Evolutionary conservation across 2,329 filamentous ascomycete genomes (phyloP).

Genomic region (Amylocarpus encephaloides): DNA sequence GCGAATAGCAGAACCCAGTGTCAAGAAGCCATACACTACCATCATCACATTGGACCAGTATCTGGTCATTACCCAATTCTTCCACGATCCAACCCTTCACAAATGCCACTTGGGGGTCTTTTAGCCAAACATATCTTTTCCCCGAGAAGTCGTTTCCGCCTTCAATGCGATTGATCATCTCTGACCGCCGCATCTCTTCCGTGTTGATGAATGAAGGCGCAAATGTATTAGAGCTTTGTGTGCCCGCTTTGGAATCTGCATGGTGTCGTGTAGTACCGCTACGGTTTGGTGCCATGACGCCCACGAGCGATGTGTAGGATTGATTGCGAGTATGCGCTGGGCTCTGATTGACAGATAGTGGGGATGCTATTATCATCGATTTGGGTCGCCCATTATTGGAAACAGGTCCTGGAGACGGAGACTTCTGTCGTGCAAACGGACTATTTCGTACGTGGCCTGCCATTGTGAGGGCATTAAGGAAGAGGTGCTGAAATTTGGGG

Average conservation of each 20-base stretch:
- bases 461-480: conserved; percentile 30
- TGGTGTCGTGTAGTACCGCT: conserved; percentile 35
- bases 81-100: conserved; percentile 89
- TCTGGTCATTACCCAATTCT: conserved; percentile 60
- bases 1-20: neutral
- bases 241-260: conserved; percentile 60
- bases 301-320: conserved; percentile 52
- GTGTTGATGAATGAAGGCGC: conserved; percentile 93
- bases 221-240: conserved; percentile 72
- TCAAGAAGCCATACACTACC: conserved; percentile 58
- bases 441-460: conserved; percentile 70
- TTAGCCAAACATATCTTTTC: conserved; percentile 96
- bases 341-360: conserved; percentile 32
- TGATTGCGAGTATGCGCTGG: conserved; percentile 58
- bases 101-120: conserved; percentile 80
- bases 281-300: conserved; percentile 29
- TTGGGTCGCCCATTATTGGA: conserved; percentile 56
- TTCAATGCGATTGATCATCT: conserved; percentile 68
- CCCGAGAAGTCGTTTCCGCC: conserved; percentile 98
- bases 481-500: neutral
- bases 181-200: conserved; percentile 62
- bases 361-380: conserved; percentile 58
- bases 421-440: conserved; percentile 59
- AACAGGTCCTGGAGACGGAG: conserved; percentile 53
- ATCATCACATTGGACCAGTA: conserved; percentile 90